Evolutionary conservation across 169 alveolate species (phyloP).

Genomic region (Cryptosporidium xiaoi): DNA sequence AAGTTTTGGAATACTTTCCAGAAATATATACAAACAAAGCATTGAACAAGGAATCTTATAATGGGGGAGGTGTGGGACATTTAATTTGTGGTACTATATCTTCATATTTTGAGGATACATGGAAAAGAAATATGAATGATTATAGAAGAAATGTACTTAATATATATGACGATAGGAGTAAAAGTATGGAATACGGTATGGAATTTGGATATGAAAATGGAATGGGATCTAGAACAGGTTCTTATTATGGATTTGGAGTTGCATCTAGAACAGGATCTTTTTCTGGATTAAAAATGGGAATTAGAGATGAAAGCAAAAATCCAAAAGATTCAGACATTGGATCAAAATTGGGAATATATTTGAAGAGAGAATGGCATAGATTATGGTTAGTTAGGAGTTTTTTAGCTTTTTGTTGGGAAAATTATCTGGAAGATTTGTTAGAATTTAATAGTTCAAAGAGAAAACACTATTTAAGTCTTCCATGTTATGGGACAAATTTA

Average conservation of each 20-base stretch:
- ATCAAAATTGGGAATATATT: conserved; percentile 5
- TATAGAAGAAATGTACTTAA: conserved; percentile 4
- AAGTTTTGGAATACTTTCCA: conserved; percentile 31
- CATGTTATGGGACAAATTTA: conserved; percentile 36
- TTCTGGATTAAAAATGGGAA: not conserved
- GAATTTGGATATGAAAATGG: no score
- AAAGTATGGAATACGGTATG: not conserved
- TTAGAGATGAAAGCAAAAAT: not conserved
- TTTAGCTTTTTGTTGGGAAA: conserved; percentile 52
- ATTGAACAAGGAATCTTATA: not conserved
- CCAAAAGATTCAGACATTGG: conserved; percentile 1
- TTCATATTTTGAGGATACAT: conserved; percentile 59
- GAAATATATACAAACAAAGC: not conserved
- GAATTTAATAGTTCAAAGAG: not conserved
- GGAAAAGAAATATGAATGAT: conserved; percentile 33
- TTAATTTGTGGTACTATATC: conserved; percentile 70
- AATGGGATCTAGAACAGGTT: no score
- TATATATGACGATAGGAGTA: not conserved
- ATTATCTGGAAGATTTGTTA: conserved; percentile 32
- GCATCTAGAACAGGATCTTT: no score
- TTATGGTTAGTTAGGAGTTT: conserved; percentile 64
- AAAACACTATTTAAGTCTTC: conserved; percentile 20
- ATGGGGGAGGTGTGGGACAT: conserved; percentile 15
- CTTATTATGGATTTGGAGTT: no score
- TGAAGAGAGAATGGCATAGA: conserved; percentile 69